Evolutionary conservation across 2,329 filamentous ascomycete species (phyloP).

Genomic region (Neonectria punicea): DNA sequence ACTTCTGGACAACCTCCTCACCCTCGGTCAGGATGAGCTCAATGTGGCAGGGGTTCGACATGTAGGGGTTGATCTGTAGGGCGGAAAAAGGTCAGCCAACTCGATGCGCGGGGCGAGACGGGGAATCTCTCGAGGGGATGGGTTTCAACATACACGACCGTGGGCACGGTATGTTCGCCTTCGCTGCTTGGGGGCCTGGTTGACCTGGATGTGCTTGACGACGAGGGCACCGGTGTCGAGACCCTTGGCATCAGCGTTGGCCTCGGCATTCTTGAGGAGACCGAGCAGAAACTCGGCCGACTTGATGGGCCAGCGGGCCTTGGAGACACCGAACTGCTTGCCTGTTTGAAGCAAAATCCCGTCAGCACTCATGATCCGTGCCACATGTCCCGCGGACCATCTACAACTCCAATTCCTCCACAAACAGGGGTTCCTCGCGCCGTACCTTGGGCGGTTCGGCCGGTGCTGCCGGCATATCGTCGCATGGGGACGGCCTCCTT

Average conservation of each 20-base stretch:
- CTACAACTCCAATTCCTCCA: background rate
- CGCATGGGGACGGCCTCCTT: constrained; percentile 98
- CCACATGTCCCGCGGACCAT: background rate
- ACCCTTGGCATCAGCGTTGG: constrained; percentile 96
- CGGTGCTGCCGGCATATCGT: constrained; percentile 95
- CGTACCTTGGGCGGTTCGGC: constrained; percentile 98
- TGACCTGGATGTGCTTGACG: constrained; percentile 99
- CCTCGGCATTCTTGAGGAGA: constrained; percentile 97
- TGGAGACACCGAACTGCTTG: constrained; percentile 98
- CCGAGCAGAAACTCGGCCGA: constrained; percentile 97
- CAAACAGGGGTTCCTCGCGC: constrained; percentile 40
- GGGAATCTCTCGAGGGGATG: background rate
- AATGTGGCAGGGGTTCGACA: constrained; percentile 99
- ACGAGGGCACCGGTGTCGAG: constrained; percentile 97
- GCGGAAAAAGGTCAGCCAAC: constrained; percentile 22
- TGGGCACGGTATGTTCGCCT: constrained; percentile 99
- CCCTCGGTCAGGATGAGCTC: constrained; percentile 99
- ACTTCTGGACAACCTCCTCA: constrained; percentile 96
- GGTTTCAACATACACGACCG: constrained; percentile 86
- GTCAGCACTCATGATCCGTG: constrained; percentile 40
- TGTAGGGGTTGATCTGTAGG: constrained; percentile 97
- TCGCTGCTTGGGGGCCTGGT: constrained; percentile 99
- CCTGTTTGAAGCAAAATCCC: constrained; percentile 64
- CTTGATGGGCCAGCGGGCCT: constrained; percentile 99
- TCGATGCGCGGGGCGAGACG: background rate